A percentile compares a stretch with the other conserved stretches of the same genome.
phyloP scores from a whole-genome alignment of 2,329 filamentous ascomycete genomes.

The Tricladium varicosporioides region DNA sequence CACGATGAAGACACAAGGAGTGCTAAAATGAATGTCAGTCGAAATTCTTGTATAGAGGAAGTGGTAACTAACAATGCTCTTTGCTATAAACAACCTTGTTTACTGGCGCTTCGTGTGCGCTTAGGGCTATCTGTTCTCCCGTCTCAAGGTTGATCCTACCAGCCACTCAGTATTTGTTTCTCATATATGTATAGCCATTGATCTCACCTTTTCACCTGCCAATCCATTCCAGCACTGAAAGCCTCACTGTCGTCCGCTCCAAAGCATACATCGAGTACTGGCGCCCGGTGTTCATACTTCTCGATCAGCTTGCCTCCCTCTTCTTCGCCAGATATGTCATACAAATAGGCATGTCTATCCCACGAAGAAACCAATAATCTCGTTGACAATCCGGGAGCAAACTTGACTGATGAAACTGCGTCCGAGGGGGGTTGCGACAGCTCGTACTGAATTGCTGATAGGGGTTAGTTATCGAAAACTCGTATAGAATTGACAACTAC shows the following conservation, averaged over 20 bases:
- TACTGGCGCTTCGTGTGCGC: conserved; percentile 76
- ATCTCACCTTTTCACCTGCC: conserved; percentile 71
- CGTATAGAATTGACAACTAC: background rate
- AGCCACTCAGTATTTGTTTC: conserved; percentile 11
- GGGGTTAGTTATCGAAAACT: conserved; percentile 6
- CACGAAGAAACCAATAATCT: conserved; percentile 89
- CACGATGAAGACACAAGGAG: conserved; percentile 88
- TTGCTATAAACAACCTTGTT: conserved; percentile 81
- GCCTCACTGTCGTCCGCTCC: conserved; percentile 79
- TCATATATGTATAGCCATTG: background rate
- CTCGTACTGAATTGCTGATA: conserved; percentile 71
- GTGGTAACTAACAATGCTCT: conserved; percentile 55
- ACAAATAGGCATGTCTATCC: conserved; percentile 89
- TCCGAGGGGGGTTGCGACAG: conserved; percentile 80
- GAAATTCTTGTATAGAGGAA: conserved; percentile 6
- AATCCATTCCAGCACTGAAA: conserved; percentile 84
- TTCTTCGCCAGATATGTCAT: conserved; percentile 66
- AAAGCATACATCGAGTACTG: conserved; percentile 89
- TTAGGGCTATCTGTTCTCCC: conserved; percentile 71
- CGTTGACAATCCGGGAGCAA: conserved; percentile 72
- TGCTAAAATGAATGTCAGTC: conserved; percentile 39
- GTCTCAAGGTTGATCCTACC: conserved; percentile 67
- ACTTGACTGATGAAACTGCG: conserved; percentile 81
- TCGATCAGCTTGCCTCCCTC: conserved; percentile 58
- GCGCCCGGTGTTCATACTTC: conserved; percentile 77